These are phyloP conservation scores for Lentithecium fluviatile DNA, from an alignment of 495 filamentous ascomycete species.

Conservation along the genomic window DNA sequence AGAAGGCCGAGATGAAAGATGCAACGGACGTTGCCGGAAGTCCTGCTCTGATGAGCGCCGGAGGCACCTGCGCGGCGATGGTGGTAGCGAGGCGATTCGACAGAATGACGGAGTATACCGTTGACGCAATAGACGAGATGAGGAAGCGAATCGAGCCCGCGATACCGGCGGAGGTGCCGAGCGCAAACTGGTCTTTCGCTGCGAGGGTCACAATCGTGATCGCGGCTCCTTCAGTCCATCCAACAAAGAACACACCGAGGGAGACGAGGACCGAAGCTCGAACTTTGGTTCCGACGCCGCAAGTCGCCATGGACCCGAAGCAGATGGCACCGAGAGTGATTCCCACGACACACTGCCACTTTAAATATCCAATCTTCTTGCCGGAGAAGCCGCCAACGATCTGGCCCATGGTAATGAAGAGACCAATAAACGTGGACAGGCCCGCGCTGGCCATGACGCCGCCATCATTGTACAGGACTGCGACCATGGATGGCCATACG, in stretches of 20 bases:
- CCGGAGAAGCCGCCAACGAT: constrained; percentile 11
- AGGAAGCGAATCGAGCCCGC: constrained; percentile 26
- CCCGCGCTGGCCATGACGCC: background rate
- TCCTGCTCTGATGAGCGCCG: constrained; percentile 8
- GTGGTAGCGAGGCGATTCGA: constrained; percentile 14
- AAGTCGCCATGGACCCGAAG: constrained; percentile 17
- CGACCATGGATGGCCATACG: constrained; percentile 24
- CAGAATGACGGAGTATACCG: constrained; percentile 21
- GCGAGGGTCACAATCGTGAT: constrained; percentile 14
- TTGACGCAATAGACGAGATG: constrained; percentile 20
- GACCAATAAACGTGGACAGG: background rate
- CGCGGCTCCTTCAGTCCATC: constrained; percentile 17
- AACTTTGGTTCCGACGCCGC: background rate
- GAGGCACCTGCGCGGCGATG: constrained; percentile 22
- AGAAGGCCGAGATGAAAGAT: constrained; percentile 17
- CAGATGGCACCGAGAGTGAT: constrained; percentile 11
- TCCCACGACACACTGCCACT: constrained; percentile 17
- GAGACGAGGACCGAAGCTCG: constrained; percentile 6
- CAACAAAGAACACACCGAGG: constrained; percentile 24
- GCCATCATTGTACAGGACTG: constrained; percentile 8
- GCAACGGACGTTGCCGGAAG: constrained; percentile 16
- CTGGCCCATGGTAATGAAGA: constrained; percentile 11
- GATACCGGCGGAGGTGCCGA: constrained; percentile 16
- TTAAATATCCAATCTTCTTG: constrained; percentile 12
- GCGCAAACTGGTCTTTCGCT: constrained; percentile 9